Conservation (phyloP, 805 yeast species). For the Brettanomyces sp. region DNA sequence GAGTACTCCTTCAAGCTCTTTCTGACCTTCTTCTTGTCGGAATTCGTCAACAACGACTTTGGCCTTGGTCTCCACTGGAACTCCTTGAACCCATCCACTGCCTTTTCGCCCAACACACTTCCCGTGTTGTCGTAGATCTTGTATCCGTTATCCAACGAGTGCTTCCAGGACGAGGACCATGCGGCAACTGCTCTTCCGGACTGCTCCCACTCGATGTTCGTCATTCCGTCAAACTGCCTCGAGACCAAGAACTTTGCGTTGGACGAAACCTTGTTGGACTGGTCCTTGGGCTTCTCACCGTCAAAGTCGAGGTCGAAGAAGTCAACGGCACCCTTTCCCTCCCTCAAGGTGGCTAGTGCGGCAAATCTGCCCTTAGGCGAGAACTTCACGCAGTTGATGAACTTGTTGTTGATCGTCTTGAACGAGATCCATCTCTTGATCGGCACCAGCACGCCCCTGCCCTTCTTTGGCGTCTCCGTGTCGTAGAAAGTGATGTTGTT, state of each 20-base stretch:
- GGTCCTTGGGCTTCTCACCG: slow-evolving; percentile 41
- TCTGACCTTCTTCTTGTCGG: slow-evolving; percentile 81
- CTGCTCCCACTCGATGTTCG: slow-evolving; percentile 89
- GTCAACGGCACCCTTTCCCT: slow-evolving; percentile 52
- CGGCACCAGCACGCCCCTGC: slow-evolving; percentile 9
- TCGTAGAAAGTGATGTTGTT: slow-evolving; percentile 71
- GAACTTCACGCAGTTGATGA: slow-evolving; percentile 70
- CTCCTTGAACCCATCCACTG: slow-evolving; percentile 74
- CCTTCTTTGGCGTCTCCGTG: slow-evolving; percentile 52
- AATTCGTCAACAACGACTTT: slow-evolving; percentile 58
- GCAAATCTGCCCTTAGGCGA: slow-evolving; percentile 91
- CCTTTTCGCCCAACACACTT: slow-evolving; percentile 61
- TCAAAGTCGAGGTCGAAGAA: slow-evolving; percentile 83
- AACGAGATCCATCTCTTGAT: slow-evolving; percentile 36
- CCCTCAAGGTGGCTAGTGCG: slow-evolving; percentile 35
- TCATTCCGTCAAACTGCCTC: slow-evolving; percentile 66
- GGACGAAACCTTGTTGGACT: slow-evolving; percentile 41
- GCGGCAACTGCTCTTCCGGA: slow-evolving; percentile 86
- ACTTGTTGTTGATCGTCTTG: slow-evolving; percentile 50
- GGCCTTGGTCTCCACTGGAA: slow-evolving; percentile 99
- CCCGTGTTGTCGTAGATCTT: slow-evolving; percentile 83
- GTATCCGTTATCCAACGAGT: slow-evolving; percentile 83
- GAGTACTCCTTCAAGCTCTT: slow-evolving; percentile 83
- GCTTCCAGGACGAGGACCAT: slow-evolving; percentile 82
- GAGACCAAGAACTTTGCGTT: slow-evolving; percentile 53